Conservation (phyloP, 2,329 filamentous ascomycete genomes). For the Didymella pinodella region DNA sequence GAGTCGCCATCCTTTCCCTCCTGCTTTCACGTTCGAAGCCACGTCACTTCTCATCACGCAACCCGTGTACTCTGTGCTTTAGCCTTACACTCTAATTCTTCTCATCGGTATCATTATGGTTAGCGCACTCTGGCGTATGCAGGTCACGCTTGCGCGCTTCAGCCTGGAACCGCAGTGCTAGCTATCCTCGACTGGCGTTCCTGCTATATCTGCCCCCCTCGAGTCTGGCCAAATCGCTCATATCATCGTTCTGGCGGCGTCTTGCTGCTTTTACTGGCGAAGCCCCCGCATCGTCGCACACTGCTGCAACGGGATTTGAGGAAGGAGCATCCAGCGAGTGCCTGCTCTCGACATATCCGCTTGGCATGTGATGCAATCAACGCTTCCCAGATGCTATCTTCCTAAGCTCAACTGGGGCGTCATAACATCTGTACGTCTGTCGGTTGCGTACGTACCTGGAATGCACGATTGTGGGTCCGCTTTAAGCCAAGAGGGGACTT, state of each 20-base stretch:
- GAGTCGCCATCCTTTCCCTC: not conserved
- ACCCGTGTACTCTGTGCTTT: not conserved
- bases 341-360: not conserved
- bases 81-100: not conserved
- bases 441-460: slow-evolving; percentile 15
- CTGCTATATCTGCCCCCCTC: not conserved
- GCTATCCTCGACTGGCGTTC: not conserved
- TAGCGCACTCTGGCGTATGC: not conserved
- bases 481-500: slow-evolving; percentile 29
- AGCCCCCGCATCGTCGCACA: not conserved
- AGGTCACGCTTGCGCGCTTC: not conserved
- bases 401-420: not conserved
- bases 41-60: not conserved
- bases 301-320: not conserved
- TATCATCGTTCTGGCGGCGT: slow-evolving; percentile 4
- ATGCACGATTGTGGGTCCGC: slow-evolving; percentile 28
- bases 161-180: slow-evolving; percentile 3
- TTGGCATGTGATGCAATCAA: not conserved
- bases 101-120: not conserved
- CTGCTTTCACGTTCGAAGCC: not conserved
- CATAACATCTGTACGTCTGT: slow-evolving; percentile 3
- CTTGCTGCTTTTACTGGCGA: slow-evolving; percentile 22
- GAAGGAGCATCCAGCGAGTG: not conserved
- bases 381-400: not conserved
- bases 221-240: slow-evolving; percentile 11